Evolutionary conservation across 2,329 filamentous ascomycete species (phyloP).

Genomic region (Thelonectria blattea): DNA sequence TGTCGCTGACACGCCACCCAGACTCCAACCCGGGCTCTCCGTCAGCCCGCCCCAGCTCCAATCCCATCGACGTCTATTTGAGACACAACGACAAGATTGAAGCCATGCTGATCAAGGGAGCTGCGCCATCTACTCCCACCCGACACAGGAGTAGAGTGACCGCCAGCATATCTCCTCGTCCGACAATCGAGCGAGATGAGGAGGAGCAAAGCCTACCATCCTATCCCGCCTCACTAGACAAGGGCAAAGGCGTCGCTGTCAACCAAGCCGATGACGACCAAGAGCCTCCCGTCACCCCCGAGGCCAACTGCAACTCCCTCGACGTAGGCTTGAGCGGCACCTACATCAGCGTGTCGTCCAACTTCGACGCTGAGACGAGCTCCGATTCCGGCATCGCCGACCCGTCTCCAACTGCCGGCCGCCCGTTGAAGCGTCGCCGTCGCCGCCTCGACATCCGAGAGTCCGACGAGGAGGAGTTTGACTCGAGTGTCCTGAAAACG

Average conservation of each 20-base stretch:
- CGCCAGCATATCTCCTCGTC: background rate
- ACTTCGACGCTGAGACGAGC: background rate
- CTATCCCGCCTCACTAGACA: background rate
- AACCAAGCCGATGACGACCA: background rate
- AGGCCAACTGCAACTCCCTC: background rate
- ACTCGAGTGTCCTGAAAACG: background rate
- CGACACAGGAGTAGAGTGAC: background rate
- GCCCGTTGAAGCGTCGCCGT: background rate
- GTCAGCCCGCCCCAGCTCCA: conserved; percentile 3
- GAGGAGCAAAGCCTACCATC: background rate
- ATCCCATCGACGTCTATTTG: conserved; percentile 29
- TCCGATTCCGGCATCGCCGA: conserved; percentile 20
- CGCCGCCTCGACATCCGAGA: background rate
- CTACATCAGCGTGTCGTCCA: background rate
- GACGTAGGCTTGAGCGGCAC: background rate
- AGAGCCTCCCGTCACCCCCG: background rate
- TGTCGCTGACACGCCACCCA: background rate
- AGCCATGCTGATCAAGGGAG: conserved; percentile 13
- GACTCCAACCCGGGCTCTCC: conserved; percentile 7
- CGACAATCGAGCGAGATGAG: background rate
- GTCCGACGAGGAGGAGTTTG: background rate
- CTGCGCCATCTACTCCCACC: background rate
- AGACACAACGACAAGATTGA: conserved; percentile 22
- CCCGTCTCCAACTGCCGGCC: conserved; percentile 3
- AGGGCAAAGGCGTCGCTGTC: background rate